These are phyloP conservation scores for Aspergillus sojae DNA, from an alignment of 2,329 filamentous ascomycete genomes.

Conservation along the genomic window DNA sequence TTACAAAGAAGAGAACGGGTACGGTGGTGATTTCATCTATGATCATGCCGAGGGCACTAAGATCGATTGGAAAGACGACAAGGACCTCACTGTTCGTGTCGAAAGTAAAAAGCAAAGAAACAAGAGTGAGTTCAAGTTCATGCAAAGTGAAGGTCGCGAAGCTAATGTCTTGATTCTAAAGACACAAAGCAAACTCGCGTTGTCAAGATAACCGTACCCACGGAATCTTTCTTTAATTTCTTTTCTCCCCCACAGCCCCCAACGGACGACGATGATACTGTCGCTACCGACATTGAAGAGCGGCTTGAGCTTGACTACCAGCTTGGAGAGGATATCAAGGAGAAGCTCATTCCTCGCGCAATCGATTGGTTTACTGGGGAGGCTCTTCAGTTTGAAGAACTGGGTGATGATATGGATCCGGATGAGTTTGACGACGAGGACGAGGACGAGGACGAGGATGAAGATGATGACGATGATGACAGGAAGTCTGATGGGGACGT, in stretches of 20 bases:
- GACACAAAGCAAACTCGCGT: slow-evolving; percentile 99
- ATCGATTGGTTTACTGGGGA: slow-evolving; percentile 99
- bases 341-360: slow-evolving; percentile 97
- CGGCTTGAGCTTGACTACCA: slow-evolving; percentile 98
- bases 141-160: not conserved
- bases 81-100: slow-evolving; percentile 89
- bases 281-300: slow-evolving; percentile 90
- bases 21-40: slow-evolving; percentile 99
- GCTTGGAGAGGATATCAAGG: slow-evolving; percentile 98
- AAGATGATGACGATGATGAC: slow-evolving; percentile 77
- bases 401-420: slow-evolving; percentile 81
- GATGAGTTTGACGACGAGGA: slow-evolving; percentile 87
- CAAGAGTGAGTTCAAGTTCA: slow-evolving; percentile 74
- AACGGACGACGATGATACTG: slow-evolving; percentile 67
- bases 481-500: slow-evolving; percentile 62
- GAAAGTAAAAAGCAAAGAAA: slow-evolving; percentile 99
- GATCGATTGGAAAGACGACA: slow-evolving; percentile 92
- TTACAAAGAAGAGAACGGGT: slow-evolving; percentile 98
- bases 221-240: slow-evolving; percentile 99
- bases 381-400: slow-evolving; percentile 92
- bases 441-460: slow-evolving; percentile 87
- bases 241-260: slow-evolving; percentile 94
- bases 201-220: slow-evolving; percentile 98
- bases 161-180: slow-evolving; percentile 43
- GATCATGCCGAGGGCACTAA: slow-evolving; percentile 98